Evolutionary conservation across 176 grass and related monocot genomes (phyloP), one percentile per base, ranked within the genome.

Genomic region (Rhynchospora breviuscula): DNA sequence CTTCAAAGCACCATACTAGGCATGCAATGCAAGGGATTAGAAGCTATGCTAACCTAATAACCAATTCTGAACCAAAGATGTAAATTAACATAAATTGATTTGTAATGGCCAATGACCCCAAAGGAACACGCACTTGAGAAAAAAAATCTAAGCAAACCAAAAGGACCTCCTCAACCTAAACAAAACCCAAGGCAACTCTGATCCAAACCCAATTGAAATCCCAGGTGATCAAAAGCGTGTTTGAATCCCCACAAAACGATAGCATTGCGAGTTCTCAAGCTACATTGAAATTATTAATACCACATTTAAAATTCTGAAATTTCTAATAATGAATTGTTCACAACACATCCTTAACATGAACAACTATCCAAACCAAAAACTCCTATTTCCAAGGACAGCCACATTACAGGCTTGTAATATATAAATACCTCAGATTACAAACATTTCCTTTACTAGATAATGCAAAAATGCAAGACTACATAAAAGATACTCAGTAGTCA

Each of bases 401-500:
- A 31, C 13, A 71, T 71, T 80, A 80, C 53, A 80, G 25, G 53
- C 49, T 58, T 54, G 51, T 10, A 8, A 8, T 18, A 82, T 46
- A 77, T 14, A 29, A 49, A 54, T 17, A 31, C 19, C 10, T 76
- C 2, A 75, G 49, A 48, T 3, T 77, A 15, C 22, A 67, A 67
- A 82, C 62, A 82, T 47, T 4, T 40, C 35, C 19, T 81, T 67
- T 52, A 82, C 5, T 31, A 3, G 33, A 70, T 6, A 14, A 82
- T 29, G 46, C 60, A 51, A 82, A 82, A 63, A 26, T 82, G 25
- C 22, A 12, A 78, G 73, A 56, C 12, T 76, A 51, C 21, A 59
- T 63, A 80, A 62, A 26, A 19, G 23, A 33, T 44, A 54, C 43
- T 99, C 91, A 99, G 85, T 93, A 99, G 80, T 99, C 96, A 1